Evolutionary conservation across 176 grass and related monocot genomes (phyloP), one percentile per base, ranked within the genome.

Genomic region (Thinopyrum elongatum): DNA sequence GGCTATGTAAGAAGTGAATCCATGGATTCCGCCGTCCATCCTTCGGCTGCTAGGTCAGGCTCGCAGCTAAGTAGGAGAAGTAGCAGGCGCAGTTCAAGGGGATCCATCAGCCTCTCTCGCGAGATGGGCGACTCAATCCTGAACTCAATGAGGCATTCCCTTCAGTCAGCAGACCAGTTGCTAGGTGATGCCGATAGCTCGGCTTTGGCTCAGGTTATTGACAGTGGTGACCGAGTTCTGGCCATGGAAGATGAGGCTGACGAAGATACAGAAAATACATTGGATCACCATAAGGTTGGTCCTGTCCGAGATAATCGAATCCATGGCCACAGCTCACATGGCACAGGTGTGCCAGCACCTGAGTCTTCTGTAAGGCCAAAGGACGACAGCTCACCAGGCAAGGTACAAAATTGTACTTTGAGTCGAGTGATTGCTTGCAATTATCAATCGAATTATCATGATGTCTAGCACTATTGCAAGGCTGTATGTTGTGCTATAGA

Each of bases 131-230:
- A 94, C 80, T 85, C 80, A 23, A 90, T 95, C 80, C 82, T 96
- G 42, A 80, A 82, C 78, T 96, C 94, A 3, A 92, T 96, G 87
- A 93, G 94, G 84, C 89, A 84, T 83, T 96, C 94, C 22, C 94
- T 90, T 85, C 89, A 92, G 55, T 85, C 84, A 7, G 87, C 85
- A 23, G 91, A 92, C 60, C 89, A 96, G 49, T 81, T 89, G 75
- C 77, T 95, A 42, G 91, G 86, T 69, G 91, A 91, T 8, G 58
- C 88, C 0, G 87, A 96, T 89, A 86, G 94, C 30, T 88, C 87
- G 3, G 76, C 80, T 70, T 80, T 96, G 35, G 91, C 94, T 70
- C 94, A 87, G 57, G 84, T 92, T 39, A 93, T 93, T 22, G 94
- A 96, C 49, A 91, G 82, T 68, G 94, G 94, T 25, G 92, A 94